Base-by-base conservation (phyloP, 495 filamentous ascomycete species). In the Thozetella sp. region DNA sequence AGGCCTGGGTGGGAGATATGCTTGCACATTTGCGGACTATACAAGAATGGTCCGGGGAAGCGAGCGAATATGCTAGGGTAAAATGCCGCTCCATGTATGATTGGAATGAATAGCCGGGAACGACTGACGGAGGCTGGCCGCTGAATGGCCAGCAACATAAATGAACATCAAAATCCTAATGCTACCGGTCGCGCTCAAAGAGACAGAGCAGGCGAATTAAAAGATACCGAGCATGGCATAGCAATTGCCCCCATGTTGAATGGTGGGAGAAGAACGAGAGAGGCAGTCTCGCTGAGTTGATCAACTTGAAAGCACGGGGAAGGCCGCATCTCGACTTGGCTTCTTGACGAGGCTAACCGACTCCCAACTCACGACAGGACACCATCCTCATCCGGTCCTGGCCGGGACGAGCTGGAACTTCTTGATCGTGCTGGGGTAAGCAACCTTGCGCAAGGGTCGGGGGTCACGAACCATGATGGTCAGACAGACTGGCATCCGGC, bases 401-500 rank as follows among this genome's bases (percentile, higher is more conserved):
- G 43, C n/a, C n/a, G n/a, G n/a, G 43, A 4, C n/a, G 43, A 43
- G 53, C 48, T 70, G 63, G 43, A 48, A 48, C 45, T 71, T 64
- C 69, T 68, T 73, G 62, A 68, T 66, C 54, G 73, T 67, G 54
- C 72, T 68, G 48, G 65, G 66, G 55, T 55, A 48, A 55, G 67
- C 46, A 55, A 68, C 62, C 70, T 69, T 70, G 22, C 59, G 58
- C 2, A 24, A 53, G 45, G 61, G 51, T 56, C 69, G 72, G 20
- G 90, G 85, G 71, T 90, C 84, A 51, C 90, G 78, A 46, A 91
- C 86, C 91, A 94, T 94, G 76, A 91, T 87, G 66, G 86, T 87
- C 63, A 94, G 72, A 54, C 78, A 78, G 23, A 93, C 81, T n/a
- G 84, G 84, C 65, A 80, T 81, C 53, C 75, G 73, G 26, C 80